These are phyloP conservation scores for Penicillium olsonii DNA, from an alignment of 2,329 filamentous ascomycete species.

Conservation along the genomic window DNA sequence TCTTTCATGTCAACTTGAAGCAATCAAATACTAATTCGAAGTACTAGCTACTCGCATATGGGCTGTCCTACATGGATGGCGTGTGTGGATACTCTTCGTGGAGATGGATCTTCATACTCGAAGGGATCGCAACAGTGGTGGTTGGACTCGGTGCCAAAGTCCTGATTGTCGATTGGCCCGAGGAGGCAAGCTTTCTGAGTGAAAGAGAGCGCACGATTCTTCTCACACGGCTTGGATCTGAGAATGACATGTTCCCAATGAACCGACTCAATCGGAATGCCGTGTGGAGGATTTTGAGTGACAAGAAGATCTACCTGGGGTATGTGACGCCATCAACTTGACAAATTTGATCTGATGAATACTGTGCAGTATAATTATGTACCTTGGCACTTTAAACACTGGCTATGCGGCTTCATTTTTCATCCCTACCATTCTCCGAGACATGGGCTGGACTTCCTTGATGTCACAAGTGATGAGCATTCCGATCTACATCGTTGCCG, in stretches of 20 bases:
- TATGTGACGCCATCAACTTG: not conserved
- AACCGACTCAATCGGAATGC: not conserved
- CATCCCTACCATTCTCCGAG: conserved; percentile 35
- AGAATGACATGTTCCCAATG: not conserved
- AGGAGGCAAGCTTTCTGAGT: conserved; percentile 49
- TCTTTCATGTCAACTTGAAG: conserved; percentile 17
- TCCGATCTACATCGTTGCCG: conserved; percentile 33
- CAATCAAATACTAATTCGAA: not conserved
- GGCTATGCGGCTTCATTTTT: conserved; percentile 28
- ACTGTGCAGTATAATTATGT: not conserved
- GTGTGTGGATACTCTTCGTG: conserved; percentile 41
- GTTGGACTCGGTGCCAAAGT: conserved; percentile 54
- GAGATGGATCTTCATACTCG: conserved; percentile 54
- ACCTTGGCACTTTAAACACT: not conserved
- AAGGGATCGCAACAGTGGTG: conserved; percentile 52
- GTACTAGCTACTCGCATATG: conserved; percentile 40
- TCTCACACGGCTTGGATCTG: conserved; percentile 14
- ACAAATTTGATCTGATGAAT: not conserved
- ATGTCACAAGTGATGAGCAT: conserved; percentile 37
- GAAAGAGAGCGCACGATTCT: conserved; percentile 48
- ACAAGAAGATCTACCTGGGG: not conserved
- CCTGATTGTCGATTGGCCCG: conserved; percentile 47
- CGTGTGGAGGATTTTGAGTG: not conserved
- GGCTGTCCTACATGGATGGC: conserved; percentile 43
- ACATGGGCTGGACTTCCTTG: conserved; percentile 33